Evolutionary conservation across 441 rosid genomes (phyloP), one percentile per base, ranked within the genome.

Genomic region (Pelargonium australe): DNA sequence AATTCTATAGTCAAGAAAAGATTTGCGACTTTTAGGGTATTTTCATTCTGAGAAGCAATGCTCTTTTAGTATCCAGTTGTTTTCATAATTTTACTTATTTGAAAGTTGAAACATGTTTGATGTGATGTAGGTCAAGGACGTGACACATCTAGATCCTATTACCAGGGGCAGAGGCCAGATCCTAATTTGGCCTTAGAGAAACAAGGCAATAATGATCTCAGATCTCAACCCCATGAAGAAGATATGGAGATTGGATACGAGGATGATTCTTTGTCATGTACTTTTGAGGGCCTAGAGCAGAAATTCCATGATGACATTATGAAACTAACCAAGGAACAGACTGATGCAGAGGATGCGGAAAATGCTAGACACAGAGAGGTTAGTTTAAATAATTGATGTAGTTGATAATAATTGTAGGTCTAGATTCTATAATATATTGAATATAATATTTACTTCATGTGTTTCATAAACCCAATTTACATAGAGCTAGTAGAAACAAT

Each of bases 291-390:
- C 69, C 84, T 90, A 19, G 91, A 90, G 73, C 85, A 78, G 72
- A 87, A 84, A 72, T 86, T 86, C 76, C 79, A 73, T 70, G 96
- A 86, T 77, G 96, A 86, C 71, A 71, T 90, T 72, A 68, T 65
- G 64, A 82, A 83, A 75, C 83, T 90, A 66, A 84, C 83, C 14
- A 85, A 85, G 74, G 90, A 86, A 60, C 89, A 86, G 72, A 80
- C 63, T 25, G 79, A 81, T 68, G 89, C 90, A 40, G 93, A 87
- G 80, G 93, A 87, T 79, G 84, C 86, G 47, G 91, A 90, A 82
- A 83, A 81, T 77, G 75, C 76, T 47, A 79, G 96, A 76, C 93
- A 86, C 72, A 80, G 84, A 71, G 90, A 86, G 89, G 93, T 90
- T 65, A 78, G 82, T 68, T n/a, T 66, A 60, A 64, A 47, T 12